A percentile compares a stretch with the other conserved stretches of the same genome.
phyloP scores from a whole-genome alignment of 257 asterid genomes.

The Ocimum tenuiflorum region DNA sequence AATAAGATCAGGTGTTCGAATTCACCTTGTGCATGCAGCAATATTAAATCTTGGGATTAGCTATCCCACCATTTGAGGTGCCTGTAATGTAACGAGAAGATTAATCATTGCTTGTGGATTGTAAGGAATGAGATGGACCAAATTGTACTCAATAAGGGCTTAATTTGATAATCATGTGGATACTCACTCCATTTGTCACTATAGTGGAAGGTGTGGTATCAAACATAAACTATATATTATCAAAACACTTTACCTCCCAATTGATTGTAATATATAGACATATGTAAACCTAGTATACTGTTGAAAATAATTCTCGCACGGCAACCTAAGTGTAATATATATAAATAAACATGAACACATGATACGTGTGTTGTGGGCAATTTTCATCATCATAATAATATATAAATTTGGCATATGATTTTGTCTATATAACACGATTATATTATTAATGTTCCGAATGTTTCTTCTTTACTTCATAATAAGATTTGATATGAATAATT shows the following conservation, averaged over 20 bases:
- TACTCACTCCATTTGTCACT: slow-evolving; percentile 21
- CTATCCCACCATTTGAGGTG: no score
- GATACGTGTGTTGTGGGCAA: background rate
- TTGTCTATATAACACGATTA: background rate
- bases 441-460: background rate
- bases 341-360: slow-evolving; percentile 8
- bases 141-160: slow-evolving; percentile 22
- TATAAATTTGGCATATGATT: background rate
- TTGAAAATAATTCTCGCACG: no score
- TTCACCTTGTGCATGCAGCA: no score
- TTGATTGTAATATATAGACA: background rate
- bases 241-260: background rate
- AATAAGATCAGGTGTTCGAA: no score
- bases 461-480: background rate
- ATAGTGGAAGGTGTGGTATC: slow-evolving; percentile 25
- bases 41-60: no score
- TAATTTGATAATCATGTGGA: slow-evolving; percentile 25
- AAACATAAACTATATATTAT: background rate
- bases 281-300: background rate
- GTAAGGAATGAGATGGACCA: slow-evolving; percentile 22
- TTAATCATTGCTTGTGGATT: no score
- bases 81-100: no score
- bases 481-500: no score
- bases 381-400: background rate
- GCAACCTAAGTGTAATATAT: background rate